A percentile compares a stretch with the other conserved stretches of the same genome.
These are phyloP conservation scores for Castanea sativa DNA, from an alignment of 306 rosid genomes.

Conservation along the genomic window DNA sequence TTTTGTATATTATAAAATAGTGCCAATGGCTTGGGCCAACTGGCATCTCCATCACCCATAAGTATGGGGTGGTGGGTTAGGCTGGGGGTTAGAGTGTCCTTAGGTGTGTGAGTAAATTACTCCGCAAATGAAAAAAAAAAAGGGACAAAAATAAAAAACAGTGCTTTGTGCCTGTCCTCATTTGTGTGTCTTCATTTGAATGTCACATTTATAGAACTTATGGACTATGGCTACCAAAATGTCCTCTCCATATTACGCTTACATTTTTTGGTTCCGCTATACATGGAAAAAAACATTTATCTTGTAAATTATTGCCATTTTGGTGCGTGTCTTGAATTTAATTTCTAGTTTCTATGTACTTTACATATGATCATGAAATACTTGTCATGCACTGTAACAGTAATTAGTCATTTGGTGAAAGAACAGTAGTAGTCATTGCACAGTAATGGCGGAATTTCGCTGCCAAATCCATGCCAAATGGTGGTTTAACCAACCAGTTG, in stretches of 20 bases:
- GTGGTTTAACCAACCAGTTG: not conserved
- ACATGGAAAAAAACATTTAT: not conserved
- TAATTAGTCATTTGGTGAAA: slow-evolving; percentile 2
- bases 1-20: not conserved
- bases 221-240: not conserved
- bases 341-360: not conserved
- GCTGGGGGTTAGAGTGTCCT: too few relatives aligned
- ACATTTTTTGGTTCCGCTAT: not conserved
- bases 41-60: too few relatives aligned
- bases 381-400: slow-evolving; percentile 1
- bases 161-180: not conserved
- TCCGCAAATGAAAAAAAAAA: too few relatives aligned
- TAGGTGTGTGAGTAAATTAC: too few relatives aligned
- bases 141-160: too few relatives aligned
- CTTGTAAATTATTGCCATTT: not conserved
- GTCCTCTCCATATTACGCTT: not conserved
- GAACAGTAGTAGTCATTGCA: not conserved
- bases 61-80: too few relatives aligned
- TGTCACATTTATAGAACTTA: not conserved
- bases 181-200: not conserved
- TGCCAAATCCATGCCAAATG: not conserved
- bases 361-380: not conserved
- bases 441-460: not conserved
- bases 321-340: not conserved
- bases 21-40: too few relatives aligned